Evolutionary conservation across 139 green algal species (phyloP).

Genomic region (Chlorella sp.): DNA sequence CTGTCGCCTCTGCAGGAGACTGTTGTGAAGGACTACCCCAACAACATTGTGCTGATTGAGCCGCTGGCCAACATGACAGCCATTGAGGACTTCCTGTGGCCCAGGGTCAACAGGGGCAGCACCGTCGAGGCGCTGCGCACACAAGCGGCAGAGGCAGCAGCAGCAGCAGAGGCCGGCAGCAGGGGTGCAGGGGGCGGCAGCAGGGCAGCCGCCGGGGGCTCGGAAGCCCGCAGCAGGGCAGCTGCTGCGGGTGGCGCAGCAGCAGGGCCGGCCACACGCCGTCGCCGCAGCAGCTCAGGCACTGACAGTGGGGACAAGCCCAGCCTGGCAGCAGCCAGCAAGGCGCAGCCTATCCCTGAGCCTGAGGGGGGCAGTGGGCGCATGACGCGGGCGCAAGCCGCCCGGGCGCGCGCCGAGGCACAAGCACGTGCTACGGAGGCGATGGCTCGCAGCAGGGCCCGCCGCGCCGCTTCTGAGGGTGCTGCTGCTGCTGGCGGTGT

Average conservation of each 20-base stretch:
- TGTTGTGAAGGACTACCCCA: too few species aligned
- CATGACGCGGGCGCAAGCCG: constrained; percentile 54
- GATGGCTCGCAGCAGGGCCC: too few species aligned
- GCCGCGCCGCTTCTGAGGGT: too few species aligned
- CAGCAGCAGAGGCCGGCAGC: background rate
- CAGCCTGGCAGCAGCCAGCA: constrained; percentile 17
- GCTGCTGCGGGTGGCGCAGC: background rate
- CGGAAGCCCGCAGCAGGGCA: too few species aligned
- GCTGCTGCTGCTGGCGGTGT: too few species aligned
- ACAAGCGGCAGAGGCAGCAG: background rate
- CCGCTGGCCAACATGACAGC: constrained; percentile 88
- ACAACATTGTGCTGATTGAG: constrained; percentile 93
- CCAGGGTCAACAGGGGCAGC: constrained; percentile 49
- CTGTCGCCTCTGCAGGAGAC: too few species aligned
- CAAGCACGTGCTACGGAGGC: constrained; percentile 36
- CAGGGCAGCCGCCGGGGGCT: background rate
- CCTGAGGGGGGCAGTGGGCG: constrained; percentile 7
- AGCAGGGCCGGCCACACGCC: constrained; percentile 2
- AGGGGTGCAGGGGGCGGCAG: background rate
- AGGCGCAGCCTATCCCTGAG: constrained; percentile 44
- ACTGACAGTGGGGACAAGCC: background rate
- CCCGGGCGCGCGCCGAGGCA: too few species aligned
- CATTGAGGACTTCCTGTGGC: constrained; percentile 95
- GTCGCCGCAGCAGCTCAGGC: constrained; percentile 8
- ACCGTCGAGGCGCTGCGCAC: background rate